These are phyloP conservation scores for Labyrinthula sp. DNA, from an alignment of 352 stramenopile genomes.

Conservation along the genomic window DNA sequence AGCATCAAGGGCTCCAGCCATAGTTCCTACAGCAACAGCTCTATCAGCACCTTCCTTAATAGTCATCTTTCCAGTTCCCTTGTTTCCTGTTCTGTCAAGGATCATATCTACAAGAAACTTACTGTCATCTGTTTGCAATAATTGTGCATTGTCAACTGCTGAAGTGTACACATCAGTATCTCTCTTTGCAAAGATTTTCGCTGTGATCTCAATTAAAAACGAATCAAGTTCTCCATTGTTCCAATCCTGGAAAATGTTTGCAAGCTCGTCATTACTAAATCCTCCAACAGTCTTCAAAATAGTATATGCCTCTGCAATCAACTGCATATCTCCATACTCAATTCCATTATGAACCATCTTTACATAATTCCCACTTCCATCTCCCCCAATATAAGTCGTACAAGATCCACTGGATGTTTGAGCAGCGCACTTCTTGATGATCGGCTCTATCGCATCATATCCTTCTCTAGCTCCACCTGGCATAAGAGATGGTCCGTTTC, in stretches of 20 bases:
- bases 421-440: conserved; percentile 85
- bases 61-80: conserved; percentile 63
- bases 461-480: conserved; percentile 77
- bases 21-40: conserved; percentile 82
- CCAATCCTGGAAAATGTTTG: conserved; percentile 79
- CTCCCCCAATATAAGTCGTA: conserved; percentile 81
- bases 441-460: conserved; percentile 83
- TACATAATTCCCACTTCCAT: conserved; percentile 94
- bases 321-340: conserved; percentile 82
- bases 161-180: conserved; percentile 61
- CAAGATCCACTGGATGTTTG: conserved; percentile 60
- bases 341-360: conserved; percentile 99
- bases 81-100: conserved; percentile 96
- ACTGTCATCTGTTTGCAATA: conserved; percentile 34
- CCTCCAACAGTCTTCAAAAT: conserved; percentile 75
- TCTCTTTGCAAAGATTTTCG: conserved; percentile 84
- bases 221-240: conserved; percentile 83
- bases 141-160: conserved; percentile 16
- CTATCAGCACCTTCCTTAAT: conserved; percentile 65
- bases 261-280: conserved; percentile 65
- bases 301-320: conserved; percentile 94
- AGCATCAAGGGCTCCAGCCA: conserved; percentile 80
- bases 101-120: conserved; percentile 79
- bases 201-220: conserved; percentile 98
- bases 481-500: conserved; percentile 94